Percentiles rank a stretch among this genome's conserved stretches.
Evolutionary conservation across 768 basidiomycete species (phyloP).

Genomic region (Flagelloscypha sp.): DNA sequence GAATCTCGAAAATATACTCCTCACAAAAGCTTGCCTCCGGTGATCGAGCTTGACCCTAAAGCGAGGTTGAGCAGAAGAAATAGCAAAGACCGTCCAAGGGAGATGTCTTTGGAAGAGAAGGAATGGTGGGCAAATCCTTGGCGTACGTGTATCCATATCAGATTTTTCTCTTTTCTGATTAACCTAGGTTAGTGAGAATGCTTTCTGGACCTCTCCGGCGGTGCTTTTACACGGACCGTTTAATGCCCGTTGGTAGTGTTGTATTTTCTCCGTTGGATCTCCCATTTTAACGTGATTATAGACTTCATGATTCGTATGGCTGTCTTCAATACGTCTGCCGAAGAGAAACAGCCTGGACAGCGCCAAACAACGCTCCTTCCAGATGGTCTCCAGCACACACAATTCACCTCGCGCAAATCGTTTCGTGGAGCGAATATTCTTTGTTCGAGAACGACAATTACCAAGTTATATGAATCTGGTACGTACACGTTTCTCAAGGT

Average conservation of each 20-base stretch:
- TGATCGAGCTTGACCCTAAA: conserved; percentile 22
- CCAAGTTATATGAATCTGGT: conserved; percentile 31
- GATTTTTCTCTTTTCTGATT: conserved; percentile 5
- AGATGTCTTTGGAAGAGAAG: conserved; percentile 57
- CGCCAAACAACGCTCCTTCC: conserved; percentile 26
- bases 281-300: conserved; percentile 17
- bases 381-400: conserved; percentile 61
- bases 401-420: conserved; percentile 40
- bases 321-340: conserved; percentile 20
- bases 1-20: conserved; percentile 37
- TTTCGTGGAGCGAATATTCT: conserved; percentile 45
- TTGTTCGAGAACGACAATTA: conserved; percentile 49
- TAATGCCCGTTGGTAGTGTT: conserved; percentile 49
- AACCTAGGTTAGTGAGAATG: conserved; percentile 52
- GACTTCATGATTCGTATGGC: conserved; percentile 61
- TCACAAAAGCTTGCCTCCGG: conserved; percentile 54
- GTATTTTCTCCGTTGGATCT: neutral
- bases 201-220: conserved; percentile 53
- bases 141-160: conserved; percentile 31
- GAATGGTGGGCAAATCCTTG: conserved; percentile 72
- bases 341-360: conserved; percentile 6
- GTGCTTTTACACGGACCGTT: conserved; percentile 41
- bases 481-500: conserved; percentile 4
- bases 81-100: conserved; percentile 33
- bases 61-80: conserved; percentile 6